phyloP scores from a whole-genome alignment of 192 early-diverging fungal species.

The Entophlyctis luteolus region DNA sequence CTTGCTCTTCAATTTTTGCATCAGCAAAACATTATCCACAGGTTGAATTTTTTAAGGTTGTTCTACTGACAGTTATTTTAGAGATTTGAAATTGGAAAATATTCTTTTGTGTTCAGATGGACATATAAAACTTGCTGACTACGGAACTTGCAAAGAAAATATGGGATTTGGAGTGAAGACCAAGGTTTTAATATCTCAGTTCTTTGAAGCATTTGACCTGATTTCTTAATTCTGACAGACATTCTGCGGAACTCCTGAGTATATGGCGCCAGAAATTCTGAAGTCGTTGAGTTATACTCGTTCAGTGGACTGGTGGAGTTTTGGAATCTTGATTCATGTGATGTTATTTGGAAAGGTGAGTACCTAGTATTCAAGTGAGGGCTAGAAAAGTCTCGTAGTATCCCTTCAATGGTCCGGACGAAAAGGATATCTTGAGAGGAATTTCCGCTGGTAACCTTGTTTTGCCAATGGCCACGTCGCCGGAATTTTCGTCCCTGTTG shows the following conservation, averaged over 20 bases:
- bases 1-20: constrained; percentile 95
- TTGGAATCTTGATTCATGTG: constrained; percentile 79
- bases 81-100: constrained; percentile 95
- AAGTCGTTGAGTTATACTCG: constrained; percentile 76
- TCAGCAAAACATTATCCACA: constrained; percentile 85
- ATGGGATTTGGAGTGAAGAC: constrained; percentile 53
- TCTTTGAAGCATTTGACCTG: background rate
- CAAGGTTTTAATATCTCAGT: too few relatives aligned
- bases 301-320: constrained; percentile 98
- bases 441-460: constrained; percentile 84
- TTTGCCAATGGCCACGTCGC: too few relatives aligned
- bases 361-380: background rate
- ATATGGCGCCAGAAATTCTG: constrained; percentile 97
- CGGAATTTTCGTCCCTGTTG: too few relatives aligned
- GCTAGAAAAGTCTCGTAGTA: constrained; percentile 39
- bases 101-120: constrained; percentile 85
- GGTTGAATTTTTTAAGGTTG: too few relatives aligned
- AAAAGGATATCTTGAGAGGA: constrained; percentile 91
- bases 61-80: constrained; percentile 2
- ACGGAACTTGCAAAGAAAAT: constrained; percentile 91
- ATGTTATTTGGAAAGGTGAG: constrained; percentile 77
- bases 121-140: constrained; percentile 97
- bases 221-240: constrained; percentile 14
- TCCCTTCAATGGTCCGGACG: constrained; percentile 90
- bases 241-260: constrained; percentile 82